Evolutionary conservation across 2,329 filamentous ascomycete species (phyloP).

Genomic region (Penicillium sp.): DNA sequence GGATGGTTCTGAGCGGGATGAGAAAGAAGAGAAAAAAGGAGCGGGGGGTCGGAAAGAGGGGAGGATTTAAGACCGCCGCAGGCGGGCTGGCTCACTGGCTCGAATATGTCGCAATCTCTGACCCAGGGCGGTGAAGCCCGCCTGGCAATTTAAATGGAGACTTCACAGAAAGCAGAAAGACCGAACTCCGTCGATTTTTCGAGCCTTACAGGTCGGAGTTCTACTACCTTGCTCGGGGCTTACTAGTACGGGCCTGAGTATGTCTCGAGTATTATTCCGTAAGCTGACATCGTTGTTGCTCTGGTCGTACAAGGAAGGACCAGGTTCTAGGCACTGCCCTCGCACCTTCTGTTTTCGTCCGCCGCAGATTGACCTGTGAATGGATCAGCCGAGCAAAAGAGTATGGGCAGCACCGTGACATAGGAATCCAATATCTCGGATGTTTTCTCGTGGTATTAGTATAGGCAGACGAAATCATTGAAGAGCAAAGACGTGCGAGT

Average conservation of each 20-base stretch:
- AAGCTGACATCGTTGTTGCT: neutral
- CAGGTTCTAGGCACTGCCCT: neutral
- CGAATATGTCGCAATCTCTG: slow-evolving; percentile 12
- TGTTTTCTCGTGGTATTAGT: too few species aligned
- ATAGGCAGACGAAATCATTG: too few species aligned
- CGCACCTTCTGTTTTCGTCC: neutral
- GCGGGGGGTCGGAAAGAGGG: slow-evolving; percentile 22
- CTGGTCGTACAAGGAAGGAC: neutral
- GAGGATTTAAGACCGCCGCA: slow-evolving; percentile 1
- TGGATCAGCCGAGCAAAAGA: too few species aligned
- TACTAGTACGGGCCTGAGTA: neutral
- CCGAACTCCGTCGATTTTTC: neutral
- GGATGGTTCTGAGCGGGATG: slow-evolving; percentile 19
- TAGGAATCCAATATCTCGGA: too few species aligned
- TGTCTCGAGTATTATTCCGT: neutral
- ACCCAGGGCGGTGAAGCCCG: slow-evolving; percentile 29
- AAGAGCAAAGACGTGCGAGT: too few species aligned
- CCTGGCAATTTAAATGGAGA: slow-evolving; percentile 28
- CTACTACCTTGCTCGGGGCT: neutral
- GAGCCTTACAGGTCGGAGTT: neutral
- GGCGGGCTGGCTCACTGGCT: neutral
- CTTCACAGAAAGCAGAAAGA: neutral
- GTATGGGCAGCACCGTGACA: too few species aligned
- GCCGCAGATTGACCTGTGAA: too few species aligned
- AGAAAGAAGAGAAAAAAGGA: slow-evolving; percentile 21